Percentiles rank a stretch among this genome's conserved stretches.
Conservation (phyloP, 1,284 basidiomycete genomes). For the Neonothopanus nambi region DNA sequence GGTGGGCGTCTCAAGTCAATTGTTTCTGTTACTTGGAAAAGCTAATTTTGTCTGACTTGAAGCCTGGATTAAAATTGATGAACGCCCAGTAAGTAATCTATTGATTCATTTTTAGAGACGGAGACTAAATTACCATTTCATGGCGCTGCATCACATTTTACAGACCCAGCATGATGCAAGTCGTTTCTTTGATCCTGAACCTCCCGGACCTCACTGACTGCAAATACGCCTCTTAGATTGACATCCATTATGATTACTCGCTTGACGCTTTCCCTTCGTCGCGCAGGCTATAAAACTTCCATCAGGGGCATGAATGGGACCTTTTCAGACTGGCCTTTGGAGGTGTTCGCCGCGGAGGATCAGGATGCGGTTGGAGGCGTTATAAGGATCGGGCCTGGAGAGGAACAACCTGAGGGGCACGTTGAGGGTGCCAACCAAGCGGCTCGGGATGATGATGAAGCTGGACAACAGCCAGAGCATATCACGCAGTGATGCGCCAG, state of each 20-base stretch:
- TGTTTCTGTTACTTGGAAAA: not conserved
- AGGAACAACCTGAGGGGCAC: no score
- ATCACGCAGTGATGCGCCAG: no score
- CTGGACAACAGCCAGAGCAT: no score
- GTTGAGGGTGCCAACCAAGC: no score
- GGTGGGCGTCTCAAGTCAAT: conserved; percentile 14
- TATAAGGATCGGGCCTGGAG: no score
- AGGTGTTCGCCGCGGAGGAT: not conserved
- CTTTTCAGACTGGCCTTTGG: not conserved
- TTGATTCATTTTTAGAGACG: no score
- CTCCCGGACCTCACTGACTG: not conserved
- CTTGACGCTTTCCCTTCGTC: conserved; percentile 23
- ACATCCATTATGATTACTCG: conserved; percentile 32
- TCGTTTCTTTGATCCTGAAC: not conserved
- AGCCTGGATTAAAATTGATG: conserved; percentile 28
- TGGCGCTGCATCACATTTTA: not conserved
- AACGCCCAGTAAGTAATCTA: conserved; percentile 24
- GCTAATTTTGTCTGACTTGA: not conserved
- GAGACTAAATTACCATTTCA: not conserved
- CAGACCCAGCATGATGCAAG: conserved; percentile 29
- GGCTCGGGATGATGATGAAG: no score
- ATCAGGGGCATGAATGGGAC: not conserved
- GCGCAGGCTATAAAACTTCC: not conserved
- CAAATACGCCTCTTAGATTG: conserved; percentile 10
- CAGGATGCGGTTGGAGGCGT: no score